Base-by-base conservation (phyloP, 2,329 filamentous ascomycete genomes). In the Aspergillus alliaceus region DNA sequence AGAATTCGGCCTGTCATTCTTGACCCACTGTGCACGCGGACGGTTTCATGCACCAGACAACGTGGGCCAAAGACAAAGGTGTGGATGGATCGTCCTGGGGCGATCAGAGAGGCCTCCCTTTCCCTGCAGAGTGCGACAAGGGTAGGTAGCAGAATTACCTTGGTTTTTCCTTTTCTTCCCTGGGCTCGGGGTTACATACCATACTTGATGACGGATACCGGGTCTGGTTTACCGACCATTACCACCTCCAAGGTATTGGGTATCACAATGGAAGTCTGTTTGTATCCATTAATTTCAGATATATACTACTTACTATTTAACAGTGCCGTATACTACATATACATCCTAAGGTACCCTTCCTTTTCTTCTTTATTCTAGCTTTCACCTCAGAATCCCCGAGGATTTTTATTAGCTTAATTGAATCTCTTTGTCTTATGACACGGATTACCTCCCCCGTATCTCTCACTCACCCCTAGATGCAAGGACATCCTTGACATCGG, bases 21-120 rank as follows among this genome's bases (percentile, higher is more conserved):
- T 62, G 70, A 71, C 66, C 71, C 71, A 73, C 71, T 62, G 63
- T 63, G 69, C 69, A 73, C 70, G 71, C 71, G 71, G 68, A 70
- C 66, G 67, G 69, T 72, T 69, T 69, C 68, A 71, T 70, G 71
- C 71, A 70, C 67, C 66, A 69, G 67, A 70, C 67, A 73, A 73
- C 71, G 71, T 73, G 71, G 71, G 70, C 69, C 67, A 70, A 69
- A 66, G 62, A 59, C 55, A 59, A 53, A 62, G 55, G 56, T 63
- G 60, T 40, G 39, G 62, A 65, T 61, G 59, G 62, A 65, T 65
- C 63, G 56, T 62, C 63, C 61, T 65, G 55, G 58, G 59, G 56
- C 61, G 64, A 65, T 66, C 63, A 64, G 47, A 60, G 53, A 67
- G 61, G 64, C 47, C 54, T 47, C 47, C 51, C 53, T n/a, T 60